A percentile compares a stretch with the other conserved stretches of the same genome.
phyloP scores from a whole-genome alignment of 441 rosid genomes.

The Pelargonium citronellum region DNA sequence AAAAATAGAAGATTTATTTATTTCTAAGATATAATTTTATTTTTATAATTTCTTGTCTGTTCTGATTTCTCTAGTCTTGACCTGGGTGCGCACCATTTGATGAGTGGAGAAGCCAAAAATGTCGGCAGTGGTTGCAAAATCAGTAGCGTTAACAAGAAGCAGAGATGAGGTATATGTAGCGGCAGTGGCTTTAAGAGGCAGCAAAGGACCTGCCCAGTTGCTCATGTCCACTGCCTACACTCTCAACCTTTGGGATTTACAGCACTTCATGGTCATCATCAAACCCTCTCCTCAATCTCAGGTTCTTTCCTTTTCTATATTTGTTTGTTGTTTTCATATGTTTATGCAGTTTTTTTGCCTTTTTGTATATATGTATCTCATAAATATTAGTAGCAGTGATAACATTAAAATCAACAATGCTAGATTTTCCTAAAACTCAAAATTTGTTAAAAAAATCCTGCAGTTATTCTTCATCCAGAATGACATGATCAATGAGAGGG shows the following conservation, averaged over 20 bases:
- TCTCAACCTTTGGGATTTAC: slow-evolving; percentile 46
- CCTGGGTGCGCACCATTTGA: no score
- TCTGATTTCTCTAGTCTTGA: neutral
- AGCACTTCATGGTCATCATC: slow-evolving; percentile 71
- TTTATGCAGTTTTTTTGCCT: neutral
- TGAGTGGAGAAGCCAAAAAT: slow-evolving; percentile 18
- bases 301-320: slow-evolving; percentile 32
- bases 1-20: no score
- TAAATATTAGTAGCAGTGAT: neutral
- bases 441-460: neutral
- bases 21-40: no score
- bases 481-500: neutral
- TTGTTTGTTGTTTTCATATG: no score
- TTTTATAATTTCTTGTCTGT: neutral
- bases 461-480: neutral
- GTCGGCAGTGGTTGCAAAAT: slow-evolving; percentile 24
- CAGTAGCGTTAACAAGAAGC: slow-evolving; percentile 19
- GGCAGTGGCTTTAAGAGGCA: slow-evolving; percentile 54
- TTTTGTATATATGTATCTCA: neutral
- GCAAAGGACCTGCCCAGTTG: slow-evolving; percentile 51
- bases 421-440: neutral
- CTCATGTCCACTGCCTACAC: slow-evolving; percentile 56
- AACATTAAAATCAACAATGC: neutral
- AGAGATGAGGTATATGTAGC: slow-evolving; percentile 56
- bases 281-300: slow-evolving; percentile 33